A percentile compares a stretch with the other conserved stretches of the same genome.
phyloP scores from a whole-genome alignment of 768 basidiomycete genomes.

The Dentipellis fragilis region DNA sequence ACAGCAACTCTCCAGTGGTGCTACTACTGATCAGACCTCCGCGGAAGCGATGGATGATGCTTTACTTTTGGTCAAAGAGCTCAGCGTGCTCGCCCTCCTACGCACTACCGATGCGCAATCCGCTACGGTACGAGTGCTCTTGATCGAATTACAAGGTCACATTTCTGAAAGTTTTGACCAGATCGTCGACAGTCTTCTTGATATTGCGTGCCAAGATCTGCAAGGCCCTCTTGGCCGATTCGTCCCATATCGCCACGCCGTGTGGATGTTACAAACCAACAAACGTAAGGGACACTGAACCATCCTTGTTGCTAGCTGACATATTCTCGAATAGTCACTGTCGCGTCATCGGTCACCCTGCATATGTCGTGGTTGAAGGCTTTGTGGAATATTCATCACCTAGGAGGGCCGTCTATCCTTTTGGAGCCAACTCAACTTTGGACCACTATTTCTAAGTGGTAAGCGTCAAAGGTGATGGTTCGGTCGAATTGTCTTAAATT shows the following conservation, averaged over 20 bases:
- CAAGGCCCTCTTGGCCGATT: slow-evolving; percentile 33
- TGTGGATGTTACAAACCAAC: slow-evolving; percentile 36
- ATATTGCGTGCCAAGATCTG: slow-evolving; percentile 25
- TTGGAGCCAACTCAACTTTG: slow-evolving; percentile 7
- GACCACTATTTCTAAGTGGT: background rate
- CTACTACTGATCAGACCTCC: too few species aligned
- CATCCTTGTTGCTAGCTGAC: background rate
- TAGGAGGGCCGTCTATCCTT: slow-evolving; percentile 7
- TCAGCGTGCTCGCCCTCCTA: slow-evolving; percentile 4
- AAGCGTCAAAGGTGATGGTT: background rate
- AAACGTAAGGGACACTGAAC: slow-evolving; percentile 26
- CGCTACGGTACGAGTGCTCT: too few species aligned
- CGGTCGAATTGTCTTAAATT: background rate
- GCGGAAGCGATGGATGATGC: background rate
- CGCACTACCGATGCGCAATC: background rate
- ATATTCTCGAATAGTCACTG: background rate
- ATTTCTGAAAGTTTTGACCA: background rate
- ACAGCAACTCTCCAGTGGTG: too few species aligned
- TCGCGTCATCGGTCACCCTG: background rate
- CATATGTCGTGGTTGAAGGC: slow-evolving; percentile 11
- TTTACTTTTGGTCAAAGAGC: slow-evolving; percentile 7
- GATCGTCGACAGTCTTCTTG: slow-evolving; percentile 26
- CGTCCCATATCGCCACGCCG: slow-evolving; percentile 44
- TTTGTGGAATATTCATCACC: slow-evolving; percentile 7
- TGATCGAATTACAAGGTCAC: too few species aligned